Base-by-base conservation (phyloP, 495 filamentous ascomycete species). In the Peziza echinospora region DNA sequence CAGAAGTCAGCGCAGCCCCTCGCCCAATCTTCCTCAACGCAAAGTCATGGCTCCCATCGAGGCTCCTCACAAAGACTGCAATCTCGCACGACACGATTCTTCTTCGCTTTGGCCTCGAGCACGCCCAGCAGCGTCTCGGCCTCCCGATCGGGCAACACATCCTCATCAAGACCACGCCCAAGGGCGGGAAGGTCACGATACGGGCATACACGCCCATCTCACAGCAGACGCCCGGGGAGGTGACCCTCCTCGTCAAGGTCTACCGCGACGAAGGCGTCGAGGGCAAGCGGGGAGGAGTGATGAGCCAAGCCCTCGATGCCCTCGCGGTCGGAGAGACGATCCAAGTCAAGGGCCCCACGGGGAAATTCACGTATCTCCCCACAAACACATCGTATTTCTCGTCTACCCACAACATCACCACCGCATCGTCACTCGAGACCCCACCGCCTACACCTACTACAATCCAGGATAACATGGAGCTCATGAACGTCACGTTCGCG, bases 161-260 rank as follows among this genome's bases (percentile, higher is more conserved):
- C 0, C 80, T 93, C 72, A 71, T 96, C 60, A 82, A 82, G 16
- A 65, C 93, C 23, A 71, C 71, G 47, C 82, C 89, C 57, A 72
- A 77, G 1, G 68, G 64, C 2, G 77, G 73, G 2, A 61, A 71
- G 16, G 75, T 85, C 58, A 64, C 74, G 24, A 79, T 93, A 56
- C 71, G 87, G 24, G 75, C 80, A 2, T 96, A 96, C 61, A 96
- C 87, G 2, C 87, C 87, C 5, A 75, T 93, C 42, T 85, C 84
- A 0, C 67, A 78, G 17, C 67, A 78, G 17, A 69, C 63, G 7
- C 57, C 58, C 44, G 87, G 86, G 5, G 65, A 62, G 13, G 62
- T 92, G 45, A 71, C 82, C 34, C 63, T 96, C 7, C 69, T 96
- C 0, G 66, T 96, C 47, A 96, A 96, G 59, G 66, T 96, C 41